phyloP scores from a whole-genome alignment of 2,329 filamentous ascomycete genomes.

The Apiospora saccharicola region DNA sequence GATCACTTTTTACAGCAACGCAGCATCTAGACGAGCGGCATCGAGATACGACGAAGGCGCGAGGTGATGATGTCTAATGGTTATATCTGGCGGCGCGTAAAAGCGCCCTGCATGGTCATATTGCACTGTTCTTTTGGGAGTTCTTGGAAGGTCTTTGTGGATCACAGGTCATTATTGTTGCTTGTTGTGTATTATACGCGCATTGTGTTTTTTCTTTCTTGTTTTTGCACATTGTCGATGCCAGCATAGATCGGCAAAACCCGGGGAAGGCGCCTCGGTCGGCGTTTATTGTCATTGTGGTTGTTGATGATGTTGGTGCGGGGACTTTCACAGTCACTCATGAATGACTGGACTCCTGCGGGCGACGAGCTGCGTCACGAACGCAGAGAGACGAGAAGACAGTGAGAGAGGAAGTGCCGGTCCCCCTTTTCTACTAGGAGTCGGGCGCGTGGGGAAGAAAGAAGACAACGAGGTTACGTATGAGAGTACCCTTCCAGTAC shows the following conservation, averaged over 20 bases:
- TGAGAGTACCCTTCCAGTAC: neutral
- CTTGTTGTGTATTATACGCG: constrained; percentile 14
- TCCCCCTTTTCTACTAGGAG: neutral
- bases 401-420: neutral
- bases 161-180: neutral
- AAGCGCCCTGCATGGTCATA: neutral
- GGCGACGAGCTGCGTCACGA: neutral
- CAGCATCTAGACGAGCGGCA: constrained; percentile 12
- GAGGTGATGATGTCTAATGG: constrained; percentile 11
- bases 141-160: constrained; percentile 8
- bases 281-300: neutral
- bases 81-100: constrained; percentile 4
- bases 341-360: neutral
- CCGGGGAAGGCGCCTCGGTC: constrained; percentile 11
- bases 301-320: neutral
- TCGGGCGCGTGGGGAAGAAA: neutral
- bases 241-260: neutral
- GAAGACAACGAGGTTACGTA: neutral
- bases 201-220: neutral
- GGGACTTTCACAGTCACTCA: neutral
- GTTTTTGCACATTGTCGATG: neutral
- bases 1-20: neutral
- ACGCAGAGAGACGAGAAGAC: neutral
- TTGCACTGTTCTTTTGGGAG: constrained; percentile 16
- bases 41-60: neutral